These are phyloP conservation scores for Petunia axillaris DNA, from an alignment of 257 asterid genomes.

Conservation along the genomic window DNA sequence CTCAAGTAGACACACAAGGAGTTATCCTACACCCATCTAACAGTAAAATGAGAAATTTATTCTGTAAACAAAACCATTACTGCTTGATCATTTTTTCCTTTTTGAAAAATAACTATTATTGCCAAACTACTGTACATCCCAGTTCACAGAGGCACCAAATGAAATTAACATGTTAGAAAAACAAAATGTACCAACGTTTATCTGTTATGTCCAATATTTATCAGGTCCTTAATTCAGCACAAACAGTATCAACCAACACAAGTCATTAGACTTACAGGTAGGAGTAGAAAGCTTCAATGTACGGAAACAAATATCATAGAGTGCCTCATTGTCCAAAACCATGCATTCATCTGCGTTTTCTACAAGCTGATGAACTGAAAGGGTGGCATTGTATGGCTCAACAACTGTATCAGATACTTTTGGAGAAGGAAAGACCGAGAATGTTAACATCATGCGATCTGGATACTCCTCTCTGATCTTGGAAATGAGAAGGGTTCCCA, in stretches of 20 bases:
- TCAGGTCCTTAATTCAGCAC: background rate
- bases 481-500: conserved; percentile 59
- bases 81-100: too few relatives aligned
- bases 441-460: conserved; percentile 55
- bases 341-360: conserved; percentile 61
- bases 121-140: too few relatives aligned
- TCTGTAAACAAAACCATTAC: too few relatives aligned
- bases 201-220: background rate
- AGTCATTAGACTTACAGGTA: conserved; percentile 39
- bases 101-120: too few relatives aligned
- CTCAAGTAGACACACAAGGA: background rate
- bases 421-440: conserved; percentile 54
- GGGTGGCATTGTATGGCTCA: conserved; percentile 56
- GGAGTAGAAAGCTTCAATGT: conserved; percentile 53
- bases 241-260: background rate
- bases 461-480: conserved; percentile 59
- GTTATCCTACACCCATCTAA: background rate
- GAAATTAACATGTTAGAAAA: background rate
- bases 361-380: conserved; percentile 56
- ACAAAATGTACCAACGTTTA: too few relatives aligned
- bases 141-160: background rate
- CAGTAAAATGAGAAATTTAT: background rate
- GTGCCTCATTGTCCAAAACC: conserved; percentile 61
- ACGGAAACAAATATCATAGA: conserved; percentile 54
- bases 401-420: conserved; percentile 59